phyloP scores from a whole-genome alignment of 2,329 filamentous ascomycete genomes.

The Emergomyces orientalis region DNA sequence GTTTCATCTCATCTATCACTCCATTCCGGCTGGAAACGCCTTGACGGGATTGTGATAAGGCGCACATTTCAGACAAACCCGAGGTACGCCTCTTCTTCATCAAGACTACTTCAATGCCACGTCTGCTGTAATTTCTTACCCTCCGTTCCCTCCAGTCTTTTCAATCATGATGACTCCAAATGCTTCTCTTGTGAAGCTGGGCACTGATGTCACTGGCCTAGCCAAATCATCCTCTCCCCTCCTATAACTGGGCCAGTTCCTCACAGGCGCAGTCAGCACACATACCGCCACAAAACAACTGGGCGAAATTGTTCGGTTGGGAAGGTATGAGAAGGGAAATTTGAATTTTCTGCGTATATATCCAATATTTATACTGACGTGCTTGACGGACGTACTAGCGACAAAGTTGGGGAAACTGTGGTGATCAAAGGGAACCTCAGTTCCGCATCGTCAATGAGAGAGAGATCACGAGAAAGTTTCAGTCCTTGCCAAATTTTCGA shows the following conservation, averaged over 20 bases:
- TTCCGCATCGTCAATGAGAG: conserved; percentile 21
- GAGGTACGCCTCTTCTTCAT: too few relatives aligned
- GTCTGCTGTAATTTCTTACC: too few relatives aligned
- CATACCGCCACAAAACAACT: conserved; percentile 10
- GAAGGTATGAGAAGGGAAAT: conserved; percentile 7
- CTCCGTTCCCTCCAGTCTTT: too few relatives aligned
- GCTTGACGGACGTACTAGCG: conserved; percentile 6
- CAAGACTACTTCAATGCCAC: too few relatives aligned
- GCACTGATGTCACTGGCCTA: background rate
- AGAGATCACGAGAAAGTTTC: conserved; percentile 20
- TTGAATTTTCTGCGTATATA: too few relatives aligned
- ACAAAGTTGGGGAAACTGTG: conserved; percentile 13
- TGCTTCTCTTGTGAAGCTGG: background rate
- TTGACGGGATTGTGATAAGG: too few relatives aligned
- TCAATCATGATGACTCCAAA: background rate
- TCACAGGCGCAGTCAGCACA: background rate
- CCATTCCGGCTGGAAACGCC: too few relatives aligned
- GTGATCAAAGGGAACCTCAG: conserved; percentile 22
- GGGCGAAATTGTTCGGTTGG: conserved; percentile 10
- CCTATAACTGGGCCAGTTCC: background rate
- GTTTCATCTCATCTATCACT: too few relatives aligned
- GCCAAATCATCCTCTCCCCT: background rate
- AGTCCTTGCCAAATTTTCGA: conserved; percentile 18
- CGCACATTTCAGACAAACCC: too few relatives aligned
- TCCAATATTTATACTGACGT: background rate